These are phyloP conservation scores for Fusarium multiceps DNA, from an alignment of 2,329 filamentous ascomycete species.

Conservation along the genomic window DNA sequence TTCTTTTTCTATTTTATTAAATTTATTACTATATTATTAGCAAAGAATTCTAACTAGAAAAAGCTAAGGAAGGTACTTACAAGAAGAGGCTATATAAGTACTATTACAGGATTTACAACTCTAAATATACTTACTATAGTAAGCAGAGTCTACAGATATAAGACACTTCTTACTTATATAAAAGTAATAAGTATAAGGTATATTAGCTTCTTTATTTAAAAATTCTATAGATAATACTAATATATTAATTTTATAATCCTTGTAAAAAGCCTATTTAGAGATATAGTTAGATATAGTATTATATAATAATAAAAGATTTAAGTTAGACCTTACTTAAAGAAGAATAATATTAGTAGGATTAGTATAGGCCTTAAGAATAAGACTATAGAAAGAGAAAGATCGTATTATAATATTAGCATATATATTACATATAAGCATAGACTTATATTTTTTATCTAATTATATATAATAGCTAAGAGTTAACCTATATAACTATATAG, in stretches of 20 bases:
- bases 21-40: too few species aligned
- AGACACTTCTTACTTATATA: not conserved
- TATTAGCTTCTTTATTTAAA: not conserved
- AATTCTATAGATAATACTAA: not conserved
- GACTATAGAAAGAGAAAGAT: too few species aligned
- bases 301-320: not conserved
- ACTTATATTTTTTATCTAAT: too few species aligned
- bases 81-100: not conserved
- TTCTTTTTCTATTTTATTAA: too few species aligned
- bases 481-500: too few species aligned
- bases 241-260: not conserved
- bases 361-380: too few species aligned
- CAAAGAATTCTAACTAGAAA: too few species aligned
- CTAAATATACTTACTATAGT: not conserved
- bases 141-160: not conserved
- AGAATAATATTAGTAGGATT: not conserved
- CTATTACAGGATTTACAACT: not conserved
- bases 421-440: too few species aligned
- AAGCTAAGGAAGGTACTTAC: too few species aligned
- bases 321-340: not conserved
- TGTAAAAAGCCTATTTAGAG: not conserved
- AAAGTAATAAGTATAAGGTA: not conserved
- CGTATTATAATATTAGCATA: too few species aligned
- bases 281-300: not conserved
- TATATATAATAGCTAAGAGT: too few species aligned